phyloP scores from a whole-genome alignment of 23 red algal species.

The Gracilaria domingensis region DNA sequence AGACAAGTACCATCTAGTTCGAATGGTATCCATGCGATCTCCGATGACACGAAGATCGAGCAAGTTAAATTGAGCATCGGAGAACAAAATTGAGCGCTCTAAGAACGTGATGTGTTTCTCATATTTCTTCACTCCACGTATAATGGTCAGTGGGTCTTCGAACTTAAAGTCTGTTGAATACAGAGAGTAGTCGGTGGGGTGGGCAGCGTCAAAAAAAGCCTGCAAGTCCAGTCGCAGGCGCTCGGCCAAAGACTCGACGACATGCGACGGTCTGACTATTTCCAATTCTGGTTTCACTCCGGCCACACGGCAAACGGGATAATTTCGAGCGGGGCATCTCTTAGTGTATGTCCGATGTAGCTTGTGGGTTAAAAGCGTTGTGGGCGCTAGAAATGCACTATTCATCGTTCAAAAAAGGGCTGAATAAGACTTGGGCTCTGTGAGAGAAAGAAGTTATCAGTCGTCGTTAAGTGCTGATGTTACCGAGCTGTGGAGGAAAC shows the following conservation, averaged over 20 bases:
- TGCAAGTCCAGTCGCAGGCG: slow-evolving; percentile 54
- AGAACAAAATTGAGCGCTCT: slow-evolving; percentile 61
- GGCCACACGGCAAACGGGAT: not conserved
- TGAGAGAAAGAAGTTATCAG: too few species aligned
- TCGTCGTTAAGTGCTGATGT: too few species aligned
- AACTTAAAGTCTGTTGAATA: slow-evolving; percentile 55
- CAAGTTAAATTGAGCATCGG: slow-evolving; percentile 45
- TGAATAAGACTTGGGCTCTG: not conserved
- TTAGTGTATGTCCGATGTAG: not conserved
- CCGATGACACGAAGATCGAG: slow-evolving; percentile 55
- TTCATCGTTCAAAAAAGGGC: not conserved
- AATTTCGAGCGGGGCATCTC: not conserved
- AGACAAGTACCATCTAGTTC: slow-evolving; percentile 73
- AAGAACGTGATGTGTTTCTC: slow-evolving; percentile 75
- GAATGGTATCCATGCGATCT: slow-evolving; percentile 25
- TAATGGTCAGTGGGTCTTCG: slow-evolving; percentile 77
- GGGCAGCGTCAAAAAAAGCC: slow-evolving; percentile 20
- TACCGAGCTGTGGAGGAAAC: too few species aligned
- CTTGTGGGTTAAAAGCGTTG: not conserved
- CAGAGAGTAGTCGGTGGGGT: slow-evolving; percentile 51
- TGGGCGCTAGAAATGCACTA: not conserved
- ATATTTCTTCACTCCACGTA: slow-evolving; percentile 62
- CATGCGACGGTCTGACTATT: not conserved
- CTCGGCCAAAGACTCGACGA: slow-evolving; percentile 11
- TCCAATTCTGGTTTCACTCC: not conserved